These are phyloP conservation scores for Candida tropicalis DNA, from an alignment of 1,139 yeast genomes.

Conservation along the genomic window DNA sequence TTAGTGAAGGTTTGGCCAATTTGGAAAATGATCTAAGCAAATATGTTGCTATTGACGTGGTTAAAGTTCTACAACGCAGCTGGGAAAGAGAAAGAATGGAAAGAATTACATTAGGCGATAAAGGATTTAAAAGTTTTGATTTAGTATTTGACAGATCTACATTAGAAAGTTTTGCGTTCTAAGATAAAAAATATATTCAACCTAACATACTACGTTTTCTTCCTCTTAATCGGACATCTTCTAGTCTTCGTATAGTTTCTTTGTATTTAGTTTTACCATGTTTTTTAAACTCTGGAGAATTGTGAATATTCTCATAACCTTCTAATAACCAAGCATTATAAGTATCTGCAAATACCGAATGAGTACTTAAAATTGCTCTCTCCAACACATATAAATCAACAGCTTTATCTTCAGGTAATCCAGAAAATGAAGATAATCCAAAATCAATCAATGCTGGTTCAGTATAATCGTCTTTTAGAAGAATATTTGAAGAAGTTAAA, in stretches of 20 bases:
- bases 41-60: slow-evolving; percentile 11
- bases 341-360: slow-evolving; percentile 66
- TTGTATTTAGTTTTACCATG: slow-evolving; percentile 43
- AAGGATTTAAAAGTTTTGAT: slow-evolving; percentile 14
- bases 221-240: slow-evolving; percentile 88
- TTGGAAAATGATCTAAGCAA: slow-evolving; percentile 8
- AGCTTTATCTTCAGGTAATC: slow-evolving; percentile 87
- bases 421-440: slow-evolving; percentile 82
- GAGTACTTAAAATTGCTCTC: slow-evolving; percentile 88
- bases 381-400: slow-evolving; percentile 94
- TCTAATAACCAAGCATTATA: slow-evolving; percentile 73
- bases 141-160: slow-evolving; percentile 14
- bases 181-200: background rate
- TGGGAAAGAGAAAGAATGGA: slow-evolving; percentile 14
- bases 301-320: slow-evolving; percentile 62
- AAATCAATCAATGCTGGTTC: slow-evolving; percentile 81
- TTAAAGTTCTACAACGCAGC: slow-evolving; percentile 7
- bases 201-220: slow-evolving; percentile 71
- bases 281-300: slow-evolving; percentile 25
- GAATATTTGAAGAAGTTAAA: slow-evolving; percentile 85
- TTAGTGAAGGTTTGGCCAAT: slow-evolving; percentile 7
- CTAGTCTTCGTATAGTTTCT: slow-evolving; percentile 67
- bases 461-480: slow-evolving; percentile 40
- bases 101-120: slow-evolving; percentile 10
- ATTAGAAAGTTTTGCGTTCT: slow-evolving; percentile 14